Percentiles rank a stretch among this genome's conserved stretches.
Conservation (phyloP, 768 basidiomycete species). For the Termitomyces titanicus region DNA sequence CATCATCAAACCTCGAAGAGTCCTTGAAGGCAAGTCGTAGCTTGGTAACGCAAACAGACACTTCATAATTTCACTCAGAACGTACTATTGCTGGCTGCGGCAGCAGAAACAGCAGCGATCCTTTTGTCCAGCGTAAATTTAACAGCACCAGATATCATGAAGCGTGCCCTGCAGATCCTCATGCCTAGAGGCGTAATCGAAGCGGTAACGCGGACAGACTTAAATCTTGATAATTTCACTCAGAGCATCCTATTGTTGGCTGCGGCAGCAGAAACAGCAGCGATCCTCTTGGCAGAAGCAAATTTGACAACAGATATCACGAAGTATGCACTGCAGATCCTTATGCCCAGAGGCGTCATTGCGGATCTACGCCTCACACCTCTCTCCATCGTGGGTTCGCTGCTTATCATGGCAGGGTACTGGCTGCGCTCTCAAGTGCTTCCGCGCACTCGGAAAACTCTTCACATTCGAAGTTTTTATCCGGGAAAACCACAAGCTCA, state of each 20-base stretch:
- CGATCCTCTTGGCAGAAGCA: background rate
- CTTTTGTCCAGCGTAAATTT: background rate
- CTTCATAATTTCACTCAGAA: background rate
- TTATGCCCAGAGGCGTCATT: too few species aligned
- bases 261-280: too few species aligned
- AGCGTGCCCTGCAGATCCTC: background rate
- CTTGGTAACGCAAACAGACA: background rate
- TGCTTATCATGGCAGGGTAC: conserved; percentile 23
- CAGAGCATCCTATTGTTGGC: background rate
- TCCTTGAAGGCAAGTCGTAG: too few species aligned
- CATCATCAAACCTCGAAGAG: background rate
- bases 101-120: background rate
- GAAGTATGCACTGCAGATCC: background rate
- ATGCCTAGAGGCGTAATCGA: too few species aligned
- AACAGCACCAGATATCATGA: background rate
- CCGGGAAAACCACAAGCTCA: conserved; percentile 28
- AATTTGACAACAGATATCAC: background rate
- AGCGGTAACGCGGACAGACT: background rate
- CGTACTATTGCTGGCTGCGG: background rate
- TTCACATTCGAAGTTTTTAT: conserved; percentile 41
- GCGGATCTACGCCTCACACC: conserved; percentile 14
- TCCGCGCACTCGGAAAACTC: conserved; percentile 29
- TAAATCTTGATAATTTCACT: background rate
- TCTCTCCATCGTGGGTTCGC: conserved; percentile 26
- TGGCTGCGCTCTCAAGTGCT: conserved; percentile 33